phyloP scores from a whole-genome alignment of 2,329 filamentous ascomycete genomes.

The Emmonsiellopsis sp. region DNA sequence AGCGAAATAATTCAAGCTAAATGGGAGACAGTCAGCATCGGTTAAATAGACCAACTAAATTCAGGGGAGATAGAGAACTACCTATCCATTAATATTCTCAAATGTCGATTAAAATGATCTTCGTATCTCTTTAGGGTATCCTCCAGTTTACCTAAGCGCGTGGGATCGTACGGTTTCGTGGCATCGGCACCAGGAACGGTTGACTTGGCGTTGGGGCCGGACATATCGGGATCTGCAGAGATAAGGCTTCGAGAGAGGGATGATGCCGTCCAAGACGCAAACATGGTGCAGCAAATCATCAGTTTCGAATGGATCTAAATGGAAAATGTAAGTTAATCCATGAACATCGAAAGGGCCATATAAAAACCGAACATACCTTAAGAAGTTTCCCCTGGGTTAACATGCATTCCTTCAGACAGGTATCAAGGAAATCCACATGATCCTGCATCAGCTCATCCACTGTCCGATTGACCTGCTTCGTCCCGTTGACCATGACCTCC shows the following conservation, averaged over 20 bases:
- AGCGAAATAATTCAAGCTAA: conserved; percentile 77
- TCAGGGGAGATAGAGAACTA: conserved; percentile 14
- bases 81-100: conserved; percentile 89
- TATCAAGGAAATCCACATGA: conserved; percentile 95
- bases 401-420: conserved; percentile 98
- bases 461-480: conserved; percentile 55
- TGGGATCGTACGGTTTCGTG: conserved; percentile 42
- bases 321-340: conserved; percentile 7
- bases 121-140: conserved; percentile 89
- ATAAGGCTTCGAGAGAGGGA: conserved; percentile 78
- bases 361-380: conserved; percentile 50
- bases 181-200: conserved; percentile 13
- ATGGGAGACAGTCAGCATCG: conserved; percentile 5
- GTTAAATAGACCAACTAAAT: background rate
- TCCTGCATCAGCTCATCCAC: conserved; percentile 99
- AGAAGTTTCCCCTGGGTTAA: conserved; percentile 92
- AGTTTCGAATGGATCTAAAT: conserved; percentile 88
- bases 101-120: conserved; percentile 79
- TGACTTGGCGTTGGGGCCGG: conserved; percentile 18
- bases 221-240: conserved; percentile 70
- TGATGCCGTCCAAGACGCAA: conserved; percentile 72
- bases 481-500: conserved; percentile 28
- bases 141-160: conserved; percentile 63
- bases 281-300: conserved; percentile 91
- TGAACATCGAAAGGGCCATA: background rate